These are phyloP conservation scores for Myxozyma mucilagina DNA, from an alignment of 805 yeast genomes.

Conservation along the genomic window DNA sequence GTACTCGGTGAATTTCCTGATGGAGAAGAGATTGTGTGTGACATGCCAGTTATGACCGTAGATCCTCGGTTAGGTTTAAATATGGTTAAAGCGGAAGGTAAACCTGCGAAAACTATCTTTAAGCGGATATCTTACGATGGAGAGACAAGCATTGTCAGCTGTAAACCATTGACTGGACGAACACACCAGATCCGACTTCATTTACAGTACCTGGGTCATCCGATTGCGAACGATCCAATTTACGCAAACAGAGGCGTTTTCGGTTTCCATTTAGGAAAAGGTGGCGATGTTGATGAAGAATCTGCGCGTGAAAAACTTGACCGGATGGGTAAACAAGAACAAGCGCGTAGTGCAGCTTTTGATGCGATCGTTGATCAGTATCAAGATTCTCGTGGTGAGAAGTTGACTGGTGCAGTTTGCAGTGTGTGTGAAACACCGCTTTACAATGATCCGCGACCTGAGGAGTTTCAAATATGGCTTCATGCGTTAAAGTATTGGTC, in stretches of 20 bases:
- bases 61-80: conserved; percentile 69
- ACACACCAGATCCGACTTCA: conserved; percentile 96
- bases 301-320: conserved; percentile 50
- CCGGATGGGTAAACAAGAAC: conserved; percentile 33
- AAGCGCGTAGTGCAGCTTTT: conserved; percentile 30
- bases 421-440: conserved; percentile 65
- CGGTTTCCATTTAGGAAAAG: conserved; percentile 74
- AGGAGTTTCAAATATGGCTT: conserved; percentile 83
- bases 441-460: conserved; percentile 85
- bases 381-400: conserved; percentile 56
- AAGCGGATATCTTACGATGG: conserved; percentile 63
- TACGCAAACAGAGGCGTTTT: conserved; percentile 78
- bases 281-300: conserved; percentile 52
- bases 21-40: conserved; percentile 52
- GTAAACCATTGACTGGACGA: conserved; percentile 87
- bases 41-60: conserved; percentile 65
- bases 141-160: conserved; percentile 67
- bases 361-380: conserved; percentile 21
- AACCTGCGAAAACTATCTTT: conserved; percentile 74
- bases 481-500: conserved; percentile 71
- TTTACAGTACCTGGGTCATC: conserved; percentile 81
- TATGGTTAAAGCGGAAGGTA: conserved; percentile 40
- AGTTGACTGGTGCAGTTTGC: conserved; percentile 59
- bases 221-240: conserved; percentile 90
- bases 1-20: conserved; percentile 85